Conservation (phyloP, 1,284 basidiomycete genomes). For the Kwoniella shivajii region DNA sequence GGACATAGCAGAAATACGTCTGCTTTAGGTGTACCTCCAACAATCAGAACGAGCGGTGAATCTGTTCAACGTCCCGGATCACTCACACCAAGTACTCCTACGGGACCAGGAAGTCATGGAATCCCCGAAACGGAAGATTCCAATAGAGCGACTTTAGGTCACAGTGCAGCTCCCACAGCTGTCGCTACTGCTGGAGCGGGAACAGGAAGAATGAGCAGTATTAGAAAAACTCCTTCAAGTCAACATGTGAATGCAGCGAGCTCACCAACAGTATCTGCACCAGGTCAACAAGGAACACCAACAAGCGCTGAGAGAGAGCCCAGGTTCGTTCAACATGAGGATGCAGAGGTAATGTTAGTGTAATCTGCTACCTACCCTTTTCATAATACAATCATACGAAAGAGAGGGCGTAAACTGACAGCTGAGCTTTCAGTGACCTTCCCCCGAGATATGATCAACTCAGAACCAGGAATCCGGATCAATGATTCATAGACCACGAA, state of each 20-base stretch:
- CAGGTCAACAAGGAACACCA: constrained; percentile 1
- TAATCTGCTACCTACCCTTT: not conserved
- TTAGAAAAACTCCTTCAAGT: constrained; percentile 18
- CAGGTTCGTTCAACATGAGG: constrained; percentile 36
- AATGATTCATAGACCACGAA: constrained; percentile 1
- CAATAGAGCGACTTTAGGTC: constrained; percentile 10
- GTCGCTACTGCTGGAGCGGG: not conserved
- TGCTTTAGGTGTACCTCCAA: not conserved
- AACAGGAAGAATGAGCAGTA: constrained; percentile 13
- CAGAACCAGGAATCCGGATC: constrained; percentile 35
- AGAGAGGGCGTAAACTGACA: no score
- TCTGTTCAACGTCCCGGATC: not conserved
- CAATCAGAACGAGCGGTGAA: constrained; percentile 11
- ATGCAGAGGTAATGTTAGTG: constrained; percentile 37
- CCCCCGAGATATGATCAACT: constrained; percentile 43
- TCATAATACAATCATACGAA: no score
- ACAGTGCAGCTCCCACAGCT: no score
- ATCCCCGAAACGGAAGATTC: constrained; percentile 7
- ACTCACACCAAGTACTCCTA: no score
- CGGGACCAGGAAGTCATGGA: not conserved
- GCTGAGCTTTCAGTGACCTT: constrained; percentile 22
- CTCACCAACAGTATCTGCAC: not conserved
- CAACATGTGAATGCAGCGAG: constrained; percentile 2
- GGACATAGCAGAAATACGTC: not conserved
- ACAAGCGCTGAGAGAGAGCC: constrained; percentile 7